These are phyloP conservation scores for Cytospora piceae DNA, from an alignment of 2,329 filamentous ascomycete genomes.

Conservation along the genomic window DNA sequence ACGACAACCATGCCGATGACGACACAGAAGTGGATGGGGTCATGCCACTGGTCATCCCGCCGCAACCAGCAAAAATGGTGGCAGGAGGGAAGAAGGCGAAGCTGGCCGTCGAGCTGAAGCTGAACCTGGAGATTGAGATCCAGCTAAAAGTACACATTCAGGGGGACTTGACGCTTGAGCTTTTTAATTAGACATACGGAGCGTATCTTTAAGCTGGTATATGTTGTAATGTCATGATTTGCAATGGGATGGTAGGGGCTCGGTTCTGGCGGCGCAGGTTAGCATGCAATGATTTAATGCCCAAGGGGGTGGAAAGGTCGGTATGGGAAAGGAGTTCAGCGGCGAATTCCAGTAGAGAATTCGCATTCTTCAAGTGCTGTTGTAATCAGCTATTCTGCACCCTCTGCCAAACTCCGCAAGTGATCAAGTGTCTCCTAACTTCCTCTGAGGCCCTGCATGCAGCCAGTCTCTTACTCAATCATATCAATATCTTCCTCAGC, in stretches of 20 bases:
- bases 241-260: constrained; percentile 42
- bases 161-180: constrained; percentile 67
- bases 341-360: constrained; percentile 3
- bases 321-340: not conserved
- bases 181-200: constrained; percentile 37
- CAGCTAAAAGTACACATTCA: constrained; percentile 70
- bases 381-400: not conserved
- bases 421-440: not conserved
- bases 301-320: not conserved
- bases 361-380: constrained; percentile 3
- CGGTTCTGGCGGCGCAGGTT: not conserved
- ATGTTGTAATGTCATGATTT: constrained; percentile 12
- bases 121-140: constrained; percentile 70
- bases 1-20: constrained; percentile 8
- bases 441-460: constrained; percentile 18
- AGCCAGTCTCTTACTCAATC: constrained; percentile 33
- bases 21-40: not conserved
- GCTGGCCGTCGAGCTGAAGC: constrained; percentile 50
- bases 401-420: not conserved
- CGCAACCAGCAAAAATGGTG: constrained; percentile 5
- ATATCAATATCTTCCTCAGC: constrained; percentile 37
- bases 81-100: constrained; percentile 29
- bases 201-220: not conserved
- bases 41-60: constrained; percentile 6
- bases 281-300: not conserved